Conservation (phyloP, 805 yeast genomes). For the Danielia reshetovae region DNA sequence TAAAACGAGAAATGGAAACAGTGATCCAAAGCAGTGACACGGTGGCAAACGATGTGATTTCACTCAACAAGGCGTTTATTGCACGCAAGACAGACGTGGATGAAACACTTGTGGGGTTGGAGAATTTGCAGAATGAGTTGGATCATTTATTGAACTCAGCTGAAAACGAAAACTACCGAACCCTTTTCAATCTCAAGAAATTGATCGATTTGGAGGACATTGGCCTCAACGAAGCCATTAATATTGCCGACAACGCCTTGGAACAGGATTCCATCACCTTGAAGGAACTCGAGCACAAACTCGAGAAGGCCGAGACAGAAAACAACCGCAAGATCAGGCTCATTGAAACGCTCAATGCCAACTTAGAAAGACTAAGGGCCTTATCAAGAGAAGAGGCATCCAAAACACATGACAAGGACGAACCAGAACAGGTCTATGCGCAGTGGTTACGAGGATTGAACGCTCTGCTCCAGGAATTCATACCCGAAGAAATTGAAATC, state of each 20-base stretch:
- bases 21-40: slow-evolving; percentile 27
- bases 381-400: neutral
- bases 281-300: slow-evolving; percentile 3
- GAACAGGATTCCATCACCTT: slow-evolving; percentile 6
- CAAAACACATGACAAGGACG: slow-evolving; percentile 2
- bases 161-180: slow-evolving; percentile 13
- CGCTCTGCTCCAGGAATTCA: slow-evolving; percentile 7
- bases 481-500: slow-evolving; percentile 5
- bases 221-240: slow-evolving; percentile 12
- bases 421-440: slow-evolving; percentile 15
- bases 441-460: slow-evolving; percentile 15
- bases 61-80: slow-evolving; percentile 21
- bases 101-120: slow-evolving; percentile 21
- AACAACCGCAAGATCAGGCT: neutral
- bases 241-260: slow-evolving; percentile 10
- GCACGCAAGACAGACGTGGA: slow-evolving; percentile 24
- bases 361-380: slow-evolving; percentile 3
- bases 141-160: slow-evolving; percentile 9
- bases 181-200: slow-evolving; percentile 11
- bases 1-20: slow-evolving; percentile 23
- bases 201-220: slow-evolving; percentile 13
- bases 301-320: slow-evolving; percentile 5
- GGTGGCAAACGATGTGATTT: slow-evolving; percentile 23
- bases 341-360: slow-evolving; percentile 4
- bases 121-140: slow-evolving; percentile 16